Conservation (phyloP, 768 basidiomycete species). For the Pisolithus sp. region DNA sequence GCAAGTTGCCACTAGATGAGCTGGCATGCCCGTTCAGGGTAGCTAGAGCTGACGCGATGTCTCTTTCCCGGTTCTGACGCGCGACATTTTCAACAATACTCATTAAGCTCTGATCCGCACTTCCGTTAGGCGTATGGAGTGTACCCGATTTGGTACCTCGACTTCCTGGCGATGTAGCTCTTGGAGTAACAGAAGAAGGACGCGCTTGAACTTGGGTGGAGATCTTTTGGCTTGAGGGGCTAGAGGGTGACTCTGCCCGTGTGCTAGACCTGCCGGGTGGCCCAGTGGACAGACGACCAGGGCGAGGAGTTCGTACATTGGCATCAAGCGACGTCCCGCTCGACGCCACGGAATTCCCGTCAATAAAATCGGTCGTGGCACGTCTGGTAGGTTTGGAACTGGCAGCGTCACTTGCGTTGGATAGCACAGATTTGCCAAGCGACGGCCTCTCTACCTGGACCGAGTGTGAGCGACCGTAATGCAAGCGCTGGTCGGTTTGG, state of each 20-base stretch:
- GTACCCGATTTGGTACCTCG: conserved; percentile 1
- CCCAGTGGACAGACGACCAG: neutral
- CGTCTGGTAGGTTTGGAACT: neutral
- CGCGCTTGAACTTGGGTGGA: neutral
- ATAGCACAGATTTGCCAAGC: neutral
- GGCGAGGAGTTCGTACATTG: neutral
- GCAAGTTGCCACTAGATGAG: neutral
- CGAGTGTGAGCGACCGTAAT: neutral
- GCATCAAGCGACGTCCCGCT: neutral
- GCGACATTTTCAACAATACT: conserved; percentile 63
- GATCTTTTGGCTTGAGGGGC: neutral
- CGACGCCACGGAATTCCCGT: neutral
- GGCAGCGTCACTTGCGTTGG: neutral
- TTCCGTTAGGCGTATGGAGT: conserved; percentile 12
- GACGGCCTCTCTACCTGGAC: neutral
- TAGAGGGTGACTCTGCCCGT: neutral
- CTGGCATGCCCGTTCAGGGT: neutral
- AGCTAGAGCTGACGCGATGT: conserved; percentile 2
- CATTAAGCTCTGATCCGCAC: conserved; percentile 43
- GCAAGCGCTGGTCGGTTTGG: neutral
- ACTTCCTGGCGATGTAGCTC: conserved; percentile 4
- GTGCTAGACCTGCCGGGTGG: no score
- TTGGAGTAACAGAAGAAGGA: neutral
- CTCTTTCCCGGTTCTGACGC: conserved; percentile 28
- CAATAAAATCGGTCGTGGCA: conserved; percentile 5